Percentiles rank a stretch among this genome's conserved stretches.
phyloP scores from a whole-genome alignment of 257 asterid genomes.

The Petrea volubilis region DNA sequence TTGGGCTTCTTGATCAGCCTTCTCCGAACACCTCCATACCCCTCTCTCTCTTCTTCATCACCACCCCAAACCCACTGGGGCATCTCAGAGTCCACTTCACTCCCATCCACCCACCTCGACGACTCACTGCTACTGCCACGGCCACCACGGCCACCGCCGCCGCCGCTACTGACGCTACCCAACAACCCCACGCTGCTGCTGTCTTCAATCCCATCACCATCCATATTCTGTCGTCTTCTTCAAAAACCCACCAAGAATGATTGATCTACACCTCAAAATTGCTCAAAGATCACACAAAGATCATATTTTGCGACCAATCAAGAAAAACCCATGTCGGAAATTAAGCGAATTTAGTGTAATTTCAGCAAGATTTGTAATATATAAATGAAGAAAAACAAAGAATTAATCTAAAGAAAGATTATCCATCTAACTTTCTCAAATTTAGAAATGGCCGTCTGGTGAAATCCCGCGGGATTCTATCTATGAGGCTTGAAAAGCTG shows the following conservation, averaged over 20 bases:
- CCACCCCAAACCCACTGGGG: slow-evolving; percentile 50
- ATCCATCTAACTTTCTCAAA: neutral
- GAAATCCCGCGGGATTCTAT: slow-evolving; percentile 6
- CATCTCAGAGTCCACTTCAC: slow-evolving; percentile 78
- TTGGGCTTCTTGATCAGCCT: slow-evolving; percentile 81
- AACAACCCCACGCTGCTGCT: slow-evolving; percentile 58
- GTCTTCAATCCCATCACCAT: slow-evolving; percentile 68
- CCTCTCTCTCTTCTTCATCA: slow-evolving; percentile 50
- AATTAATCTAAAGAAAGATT: neutral
- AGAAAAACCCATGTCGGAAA: neutral
- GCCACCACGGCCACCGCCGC: slow-evolving; percentile 40
- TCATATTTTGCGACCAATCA: slow-evolving; percentile 5
- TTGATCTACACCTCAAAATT: slow-evolving; percentile 7
- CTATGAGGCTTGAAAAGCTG: neutral
- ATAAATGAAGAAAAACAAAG: neutral
- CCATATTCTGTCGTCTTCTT: slow-evolving; percentile 34
- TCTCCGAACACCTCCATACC: slow-evolving; percentile 65
- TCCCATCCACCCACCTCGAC: slow-evolving; percentile 96
- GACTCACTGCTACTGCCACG: slow-evolving; percentile 49
- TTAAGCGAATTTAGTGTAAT: neutral
- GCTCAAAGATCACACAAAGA: neutral
- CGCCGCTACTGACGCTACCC: slow-evolving; percentile 43
- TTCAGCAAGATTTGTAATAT: neutral
- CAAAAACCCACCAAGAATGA: neutral
- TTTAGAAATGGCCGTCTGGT: neutral